Evolutionary conservation across 2,329 filamentous ascomycete genomes (phyloP), one percentile per base, ranked within the genome.

Genomic region (Aspergillus niger): DNA sequence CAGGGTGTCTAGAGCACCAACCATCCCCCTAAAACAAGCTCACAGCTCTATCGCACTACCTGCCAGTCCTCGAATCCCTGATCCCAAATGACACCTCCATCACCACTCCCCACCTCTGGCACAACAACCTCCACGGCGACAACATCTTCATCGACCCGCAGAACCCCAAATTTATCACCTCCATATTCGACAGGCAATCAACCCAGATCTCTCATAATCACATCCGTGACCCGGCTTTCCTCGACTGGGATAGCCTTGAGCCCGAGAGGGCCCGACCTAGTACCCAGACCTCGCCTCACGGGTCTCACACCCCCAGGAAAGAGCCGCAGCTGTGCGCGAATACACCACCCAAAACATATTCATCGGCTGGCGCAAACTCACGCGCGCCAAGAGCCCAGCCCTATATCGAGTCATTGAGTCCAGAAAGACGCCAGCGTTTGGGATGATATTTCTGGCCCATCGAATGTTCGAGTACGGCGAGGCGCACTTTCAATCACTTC

Each of bases 141-240:
- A 74, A 73, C 59, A 60, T 75, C 55, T 76, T 74, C 28, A 66
- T 75, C 30, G 72, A 75, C 61, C 70, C 68, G 20, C 11, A 66
- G 7, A 66, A 73, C 43, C 64, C 67, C 1, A 64, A 56, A 57
- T 65, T 59, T 5, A 70, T 74, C 22, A 67, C 68, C 4, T 64
- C 67, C 10, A 72, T 75, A 6, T 72, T 75, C 26, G 69, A 74
- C 62, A 74, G 70, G 72, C 70, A 75, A 58, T 70, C 68, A 24
- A 65, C 63, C 20, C 69, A 73, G 41, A 58, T 73, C 50, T 67
- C 20, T 20, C 20, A 2, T 20, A 20, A 20, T 20, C 20, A 20
- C 20, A 20, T 20, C 20, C 20, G 2, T 20, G 20, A 20, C 20
- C 69, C 70, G 11, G 66, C 63, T 8, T 72, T 73, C 59, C 60